These are phyloP conservation scores for Hypericum androsaemum DNA, from an alignment of 345 rosid species.

Conservation along the genomic window DNA sequence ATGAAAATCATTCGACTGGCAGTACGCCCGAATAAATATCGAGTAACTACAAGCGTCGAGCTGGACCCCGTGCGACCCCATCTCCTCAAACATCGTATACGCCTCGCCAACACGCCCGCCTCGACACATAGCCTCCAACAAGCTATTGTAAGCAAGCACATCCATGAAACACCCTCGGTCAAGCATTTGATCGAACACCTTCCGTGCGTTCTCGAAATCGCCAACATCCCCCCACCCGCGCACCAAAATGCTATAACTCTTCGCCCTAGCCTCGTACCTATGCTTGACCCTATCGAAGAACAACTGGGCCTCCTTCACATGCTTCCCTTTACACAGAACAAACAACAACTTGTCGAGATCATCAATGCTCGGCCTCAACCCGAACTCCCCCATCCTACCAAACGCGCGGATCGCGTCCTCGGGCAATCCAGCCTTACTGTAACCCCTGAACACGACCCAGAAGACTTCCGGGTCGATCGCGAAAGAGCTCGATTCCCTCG, in stretches of 20 bases:
- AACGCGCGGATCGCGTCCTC: conserved; percentile 64
- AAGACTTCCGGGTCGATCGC: conserved; percentile 38
- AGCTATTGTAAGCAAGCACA: conserved; percentile 55
- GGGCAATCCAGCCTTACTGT: conserved; percentile 63
- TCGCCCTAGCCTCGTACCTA: conserved; percentile 29
- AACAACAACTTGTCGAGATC: conserved; percentile 63
- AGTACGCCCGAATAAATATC: conserved; percentile 58
- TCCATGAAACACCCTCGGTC: conserved; percentile 32
- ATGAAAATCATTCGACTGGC: conserved; percentile 47
- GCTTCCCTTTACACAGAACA: conserved; percentile 56
- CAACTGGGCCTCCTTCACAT: conserved; percentile 47
- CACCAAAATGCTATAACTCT: conserved; percentile 57
- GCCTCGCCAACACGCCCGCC: conserved; percentile 57
- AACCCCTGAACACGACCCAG: conserved; percentile 70
- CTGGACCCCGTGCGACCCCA: conserved; percentile 39
- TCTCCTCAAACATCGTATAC: conserved; percentile 44
- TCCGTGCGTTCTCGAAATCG: conserved; percentile 35
- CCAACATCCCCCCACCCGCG: conserved; percentile 52
- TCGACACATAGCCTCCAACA: conserved; percentile 60
- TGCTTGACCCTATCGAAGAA: conserved; percentile 38
- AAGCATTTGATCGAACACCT: conserved; percentile 73
- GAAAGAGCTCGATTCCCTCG: conserved; percentile 38
- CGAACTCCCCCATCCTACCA: conserved; percentile 70
- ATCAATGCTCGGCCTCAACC: conserved; percentile 43
- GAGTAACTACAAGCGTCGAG: conserved; percentile 62